These are phyloP conservation scores for Colletotrichum camelliae DNA, from an alignment of 2,329 filamentous ascomycete species.

Conservation along the genomic window DNA sequence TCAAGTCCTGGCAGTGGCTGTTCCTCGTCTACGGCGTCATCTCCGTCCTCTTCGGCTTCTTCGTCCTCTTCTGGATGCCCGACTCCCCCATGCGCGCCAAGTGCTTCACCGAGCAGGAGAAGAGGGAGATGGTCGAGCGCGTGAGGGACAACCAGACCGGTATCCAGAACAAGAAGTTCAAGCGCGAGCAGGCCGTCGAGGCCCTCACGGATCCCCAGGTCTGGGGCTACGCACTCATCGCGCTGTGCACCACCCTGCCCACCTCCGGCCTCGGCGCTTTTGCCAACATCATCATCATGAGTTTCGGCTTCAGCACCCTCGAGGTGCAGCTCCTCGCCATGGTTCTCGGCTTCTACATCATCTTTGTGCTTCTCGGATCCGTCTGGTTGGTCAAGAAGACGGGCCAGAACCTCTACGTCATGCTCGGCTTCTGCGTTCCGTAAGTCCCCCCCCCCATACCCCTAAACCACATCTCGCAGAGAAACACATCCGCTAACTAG, in stretches of 20 bases:
- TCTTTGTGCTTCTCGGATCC: slow-evolving; percentile 70
- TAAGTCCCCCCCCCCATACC: slow-evolving; percentile 40
- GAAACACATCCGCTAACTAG: background rate
- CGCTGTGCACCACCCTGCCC: slow-evolving; percentile 75
- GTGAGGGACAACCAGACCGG: slow-evolving; percentile 67
- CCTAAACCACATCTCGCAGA: background rate
- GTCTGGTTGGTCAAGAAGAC: slow-evolving; percentile 73
- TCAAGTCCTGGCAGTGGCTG: slow-evolving; percentile 72
- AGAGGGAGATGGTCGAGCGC: slow-evolving; percentile 66
- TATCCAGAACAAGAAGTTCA: slow-evolving; percentile 59
- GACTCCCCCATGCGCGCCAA: slow-evolving; percentile 76
- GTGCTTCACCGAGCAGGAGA: slow-evolving; percentile 71
- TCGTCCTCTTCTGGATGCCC: slow-evolving; percentile 68
- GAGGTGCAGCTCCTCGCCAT: slow-evolving; percentile 78
- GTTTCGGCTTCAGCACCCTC: slow-evolving; percentile 68
- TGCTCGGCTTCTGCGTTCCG: slow-evolving; percentile 70
- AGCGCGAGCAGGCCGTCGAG: slow-evolving; percentile 50
- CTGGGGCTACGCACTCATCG: slow-evolving; percentile 69
- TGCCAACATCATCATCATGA: slow-evolving; percentile 75
- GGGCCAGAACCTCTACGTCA: slow-evolving; percentile 71
- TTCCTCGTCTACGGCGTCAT: slow-evolving; percentile 71
- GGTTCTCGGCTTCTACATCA: slow-evolving; percentile 77
- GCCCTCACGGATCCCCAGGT: slow-evolving; percentile 69
- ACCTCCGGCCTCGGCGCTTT: slow-evolving; percentile 77
- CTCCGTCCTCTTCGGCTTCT: slow-evolving; percentile 68